Base-by-base conservation (phyloP, 352 stramenopile species). In the Elongisporangium undulatum region DNA sequence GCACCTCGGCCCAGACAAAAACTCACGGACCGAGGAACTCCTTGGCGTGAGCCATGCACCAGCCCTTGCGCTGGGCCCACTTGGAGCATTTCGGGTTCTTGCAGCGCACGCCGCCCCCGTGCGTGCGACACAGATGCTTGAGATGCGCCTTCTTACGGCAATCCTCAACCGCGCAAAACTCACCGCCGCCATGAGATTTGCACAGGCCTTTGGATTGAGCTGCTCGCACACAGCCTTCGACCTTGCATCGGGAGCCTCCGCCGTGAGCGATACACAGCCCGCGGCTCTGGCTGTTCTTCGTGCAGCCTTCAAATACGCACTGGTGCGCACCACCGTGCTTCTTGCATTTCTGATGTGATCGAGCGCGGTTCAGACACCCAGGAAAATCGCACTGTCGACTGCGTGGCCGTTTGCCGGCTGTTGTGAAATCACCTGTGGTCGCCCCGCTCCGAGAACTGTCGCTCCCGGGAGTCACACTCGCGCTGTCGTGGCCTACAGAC, bases 41-140 rank as follows among this genome's bases (percentile, higher is more conserved):
- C 66, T 95, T 95, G 41, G 86, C 86, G 59, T 95, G 86, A 52
- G 86, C 82, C 86, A 95, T 95, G 67, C 86, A 95, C 84, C 84
- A 95, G 51, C 86, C 86, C 60, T 93, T 95, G 51, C 85, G 83
- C 59, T 95, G 86, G 20, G 86, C 83, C 85, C 86, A 94, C 63
- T 95, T 95, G 41, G 74, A 74, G 59, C 86, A 95, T 50, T 90
- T 89, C 16, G 73, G 51, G 59, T 85, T 67, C 64, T 93, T 93
- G 69, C 86, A 95, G 9, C 84, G 82, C 20, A 93, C 81, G 17
- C 86, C 86, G n/a, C 86, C 86, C 20, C 86, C 86, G 49, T 95
- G 86, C n/a, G 85, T 93, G 7, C 85, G 85, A 61, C 86, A 95
- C 50, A 93, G 29, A 39, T 93, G 82, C 68, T 93, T 94, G 38